These are phyloP conservation scores for Geoglossum glabrum DNA, from an alignment of 495 filamentous ascomycete species.

Conservation along the genomic window DNA sequence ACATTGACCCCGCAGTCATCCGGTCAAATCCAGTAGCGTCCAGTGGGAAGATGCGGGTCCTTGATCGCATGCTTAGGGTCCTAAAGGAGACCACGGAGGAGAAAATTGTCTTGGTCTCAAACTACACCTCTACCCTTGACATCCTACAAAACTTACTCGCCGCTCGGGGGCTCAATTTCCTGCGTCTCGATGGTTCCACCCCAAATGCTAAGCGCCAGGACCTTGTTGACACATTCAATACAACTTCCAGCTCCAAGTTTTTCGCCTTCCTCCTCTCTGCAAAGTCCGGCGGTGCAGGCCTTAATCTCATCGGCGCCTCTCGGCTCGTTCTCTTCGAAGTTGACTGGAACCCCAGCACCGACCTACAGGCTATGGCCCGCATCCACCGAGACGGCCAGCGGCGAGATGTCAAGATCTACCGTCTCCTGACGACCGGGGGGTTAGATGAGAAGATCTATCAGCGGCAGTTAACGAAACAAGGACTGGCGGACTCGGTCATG, in stretches of 20 bases:
- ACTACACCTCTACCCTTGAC: constrained; percentile 62
- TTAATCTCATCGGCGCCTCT: constrained; percentile 63
- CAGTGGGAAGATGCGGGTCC: constrained; percentile 50
- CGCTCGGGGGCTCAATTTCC: constrained; percentile 40
- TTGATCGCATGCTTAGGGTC: constrained; percentile 45
- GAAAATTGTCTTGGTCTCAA: constrained; percentile 66
- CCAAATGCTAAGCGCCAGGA: constrained; percentile 47
- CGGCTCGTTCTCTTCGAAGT: constrained; percentile 61
- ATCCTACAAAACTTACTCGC: constrained; percentile 44
- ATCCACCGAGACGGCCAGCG: constrained; percentile 68
- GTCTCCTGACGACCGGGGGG: constrained; percentile 49
- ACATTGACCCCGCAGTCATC: constrained; percentile 38
- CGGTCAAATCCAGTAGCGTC: constrained; percentile 34
- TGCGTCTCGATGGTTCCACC: constrained; percentile 56
- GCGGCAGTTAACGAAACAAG: constrained; percentile 57
- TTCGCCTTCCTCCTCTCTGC: constrained; percentile 70
- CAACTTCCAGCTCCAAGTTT: constrained; percentile 27
- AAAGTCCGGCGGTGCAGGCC: constrained; percentile 53
- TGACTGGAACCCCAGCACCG: constrained; percentile 70
- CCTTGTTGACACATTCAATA: constrained; percentile 63
- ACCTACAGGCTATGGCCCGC: constrained; percentile 70
- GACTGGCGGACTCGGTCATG: constrained; percentile 46
- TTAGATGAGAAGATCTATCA: constrained; percentile 76
- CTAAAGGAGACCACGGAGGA: constrained; percentile 41
- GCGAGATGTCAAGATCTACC: constrained; percentile 49